phyloP scores from a whole-genome alignment of 352 stramenopile genomes.

The Globisporangium barbulae region DNA sequence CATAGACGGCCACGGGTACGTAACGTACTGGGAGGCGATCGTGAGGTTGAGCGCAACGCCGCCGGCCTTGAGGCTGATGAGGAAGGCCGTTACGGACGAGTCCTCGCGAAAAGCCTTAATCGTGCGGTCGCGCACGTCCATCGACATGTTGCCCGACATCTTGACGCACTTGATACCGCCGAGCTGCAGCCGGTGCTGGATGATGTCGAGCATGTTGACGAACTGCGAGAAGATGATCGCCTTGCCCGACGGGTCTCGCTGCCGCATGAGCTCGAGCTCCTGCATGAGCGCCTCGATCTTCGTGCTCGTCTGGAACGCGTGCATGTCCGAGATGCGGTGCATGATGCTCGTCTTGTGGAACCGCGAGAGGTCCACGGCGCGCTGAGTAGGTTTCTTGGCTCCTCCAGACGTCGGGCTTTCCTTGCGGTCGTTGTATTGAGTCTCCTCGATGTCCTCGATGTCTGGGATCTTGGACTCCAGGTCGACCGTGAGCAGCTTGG shows the following conservation, averaged over 20 bases:
- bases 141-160: constrained; percentile 89
- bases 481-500: constrained; percentile 84
- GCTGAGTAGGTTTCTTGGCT: constrained; percentile 17
- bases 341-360: constrained; percentile 78
- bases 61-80: constrained; percentile 98
- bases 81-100: constrained; percentile 91
- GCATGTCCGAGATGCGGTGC: constrained; percentile 54
- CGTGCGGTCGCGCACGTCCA: constrained; percentile 80
- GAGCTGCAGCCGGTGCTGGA: constrained; percentile 94
- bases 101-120: constrained; percentile 88
- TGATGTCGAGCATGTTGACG: constrained; percentile 99
- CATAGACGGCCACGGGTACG: neutral
- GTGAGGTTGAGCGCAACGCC: constrained; percentile 99
- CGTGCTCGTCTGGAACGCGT: constrained; percentile 88
- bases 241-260: constrained; percentile 93
- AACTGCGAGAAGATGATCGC: constrained; percentile 99
- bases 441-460: constrained; percentile 16
- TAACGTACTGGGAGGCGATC: constrained; percentile 92
- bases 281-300: constrained; percentile 99
- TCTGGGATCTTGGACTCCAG: constrained; percentile 33
- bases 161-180: constrained; percentile 89
- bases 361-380: constrained; percentile 45
- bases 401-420: constrained; percentile 6
- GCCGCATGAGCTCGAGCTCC: constrained; percentile 94
- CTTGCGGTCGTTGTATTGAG: neutral